Evolutionary conservation across 1,284 basidiomycete genomes (phyloP).

Genomic region (Austropuccinia psidii): DNA sequence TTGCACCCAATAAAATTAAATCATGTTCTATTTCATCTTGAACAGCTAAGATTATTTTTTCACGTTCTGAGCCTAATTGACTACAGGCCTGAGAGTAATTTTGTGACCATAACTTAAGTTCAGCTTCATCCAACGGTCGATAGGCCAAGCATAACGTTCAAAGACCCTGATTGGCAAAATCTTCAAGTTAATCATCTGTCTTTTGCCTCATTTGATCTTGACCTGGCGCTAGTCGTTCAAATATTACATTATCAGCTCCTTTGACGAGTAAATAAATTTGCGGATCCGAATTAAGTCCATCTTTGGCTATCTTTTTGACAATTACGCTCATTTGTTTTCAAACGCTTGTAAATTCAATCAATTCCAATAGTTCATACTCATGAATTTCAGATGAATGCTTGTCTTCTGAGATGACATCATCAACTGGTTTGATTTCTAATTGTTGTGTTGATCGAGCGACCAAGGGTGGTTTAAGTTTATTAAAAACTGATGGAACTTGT

Average conservation of each 20-base stretch:
- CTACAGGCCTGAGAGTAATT: slow-evolving; percentile 74
- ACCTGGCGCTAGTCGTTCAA: slow-evolving; percentile 68
- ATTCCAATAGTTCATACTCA: slow-evolving; percentile 81
- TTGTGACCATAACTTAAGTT: slow-evolving; percentile 71
- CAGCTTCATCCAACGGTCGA: slow-evolving; percentile 67
- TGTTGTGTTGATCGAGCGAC: background rate
- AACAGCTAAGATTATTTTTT: slow-evolving; percentile 67
- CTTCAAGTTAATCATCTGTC: slow-evolving; percentile 76
- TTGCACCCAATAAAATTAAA: slow-evolving; percentile 81
- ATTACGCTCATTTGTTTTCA: slow-evolving; percentile 95
- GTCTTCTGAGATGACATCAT: background rate
- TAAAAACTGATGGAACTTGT: slow-evolving; percentile 61
- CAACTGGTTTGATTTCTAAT: slow-evolving; percentile 9
- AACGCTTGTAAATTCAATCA: slow-evolving; percentile 89
- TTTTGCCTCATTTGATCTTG: slow-evolving; percentile 63
- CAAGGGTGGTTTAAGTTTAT: background rate
- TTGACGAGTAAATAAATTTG: slow-evolving; percentile 70
- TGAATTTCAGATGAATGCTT: slow-evolving; percentile 53
- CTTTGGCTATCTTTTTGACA: slow-evolving; percentile 59
- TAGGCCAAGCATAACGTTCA: slow-evolving; percentile 90
- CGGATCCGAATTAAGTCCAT: background rate
- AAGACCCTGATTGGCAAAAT: slow-evolving; percentile 78
- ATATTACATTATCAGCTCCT: slow-evolving; percentile 90
- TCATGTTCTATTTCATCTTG: slow-evolving; percentile 74
- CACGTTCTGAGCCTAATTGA: slow-evolving; percentile 64